Evolutionary conservation across 805 yeast genomes (phyloP).

Genomic region (Lipomyces orientalis): DNA sequence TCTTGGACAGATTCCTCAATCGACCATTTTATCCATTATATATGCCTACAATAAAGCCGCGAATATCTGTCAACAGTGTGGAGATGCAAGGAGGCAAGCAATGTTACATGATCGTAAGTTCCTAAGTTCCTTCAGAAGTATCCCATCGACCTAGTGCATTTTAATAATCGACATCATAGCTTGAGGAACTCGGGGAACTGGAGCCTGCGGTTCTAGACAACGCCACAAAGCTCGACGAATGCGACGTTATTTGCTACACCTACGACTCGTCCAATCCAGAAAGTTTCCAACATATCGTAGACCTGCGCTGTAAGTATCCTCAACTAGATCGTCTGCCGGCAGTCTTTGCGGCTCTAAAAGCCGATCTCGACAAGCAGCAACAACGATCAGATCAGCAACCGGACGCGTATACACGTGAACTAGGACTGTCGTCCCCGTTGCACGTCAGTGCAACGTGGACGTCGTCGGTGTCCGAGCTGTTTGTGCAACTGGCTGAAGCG

Average conservation of each 20-base stretch:
- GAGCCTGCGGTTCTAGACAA: constrained; percentile 84
- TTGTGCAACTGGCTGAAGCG: constrained; percentile 85
- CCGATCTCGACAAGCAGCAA: constrained; percentile 94
- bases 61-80: constrained; percentile 86
- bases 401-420: constrained; percentile 74
- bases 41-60: constrained; percentile 81
- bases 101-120: constrained; percentile 70
- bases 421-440: constrained; percentile 76
- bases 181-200: constrained; percentile 88
- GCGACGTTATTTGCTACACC: constrained; percentile 88
- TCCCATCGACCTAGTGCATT: neutral
- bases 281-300: constrained; percentile 81
- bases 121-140: too few species aligned
- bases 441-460: constrained; percentile 93
- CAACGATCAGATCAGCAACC: constrained; percentile 88
- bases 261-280: constrained; percentile 98
- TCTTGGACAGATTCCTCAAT: constrained; percentile 80
- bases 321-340: constrained; percentile 72
- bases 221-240: constrained; percentile 68
- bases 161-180: constrained; percentile 10
- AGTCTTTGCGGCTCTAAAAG: constrained; percentile 89
- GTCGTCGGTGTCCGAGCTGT: constrained; percentile 76
- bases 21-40: constrained; percentile 72
- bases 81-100: constrained; percentile 95
- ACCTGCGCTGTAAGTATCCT: constrained; percentile 61